These are phyloP conservation scores for Senecio squalidus DNA, from an alignment of 140 eudicot species.

Conservation along the genomic window DNA sequence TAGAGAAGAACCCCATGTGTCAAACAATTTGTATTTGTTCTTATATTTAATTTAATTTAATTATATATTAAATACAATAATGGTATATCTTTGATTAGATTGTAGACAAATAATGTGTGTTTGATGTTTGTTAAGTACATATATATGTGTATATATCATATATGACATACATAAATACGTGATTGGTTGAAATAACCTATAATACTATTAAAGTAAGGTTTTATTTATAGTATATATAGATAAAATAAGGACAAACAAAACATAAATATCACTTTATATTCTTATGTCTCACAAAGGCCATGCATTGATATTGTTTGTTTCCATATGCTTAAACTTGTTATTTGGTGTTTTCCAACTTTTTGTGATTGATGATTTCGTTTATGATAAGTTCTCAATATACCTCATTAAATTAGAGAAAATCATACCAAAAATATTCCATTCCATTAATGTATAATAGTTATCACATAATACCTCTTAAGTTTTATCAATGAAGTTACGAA, in stretches of 20 bases:
- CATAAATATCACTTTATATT: constrained; percentile 13
- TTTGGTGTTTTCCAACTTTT: constrained; percentile 6
- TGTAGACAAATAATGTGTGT: background rate
- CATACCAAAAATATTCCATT: constrained; percentile 1
- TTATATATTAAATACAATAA: background rate
- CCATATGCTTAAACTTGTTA: constrained; percentile 10
- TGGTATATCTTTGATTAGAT: background rate
- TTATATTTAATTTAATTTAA: background rate
- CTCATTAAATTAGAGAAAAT: background rate
- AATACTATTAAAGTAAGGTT: background rate
- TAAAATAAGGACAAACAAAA: background rate
- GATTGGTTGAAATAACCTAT: background rate
- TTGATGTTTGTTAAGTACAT: background rate
- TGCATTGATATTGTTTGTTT: constrained; percentile 17
- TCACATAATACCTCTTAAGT: too few species aligned
- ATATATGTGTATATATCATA: background rate
- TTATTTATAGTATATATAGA: background rate
- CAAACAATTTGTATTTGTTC: constrained; percentile 3
- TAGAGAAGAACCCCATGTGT: constrained; percentile 14
- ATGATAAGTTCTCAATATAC: background rate
- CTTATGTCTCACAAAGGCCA: constrained; percentile 24
- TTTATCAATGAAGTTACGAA: too few species aligned
- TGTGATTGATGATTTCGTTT: constrained; percentile 8
- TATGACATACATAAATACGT: background rate
- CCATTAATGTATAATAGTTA: background rate